Evolutionary conservation across 169 alveolate species (phyloP).

Genomic region (Condylostoma magnum): DNA sequence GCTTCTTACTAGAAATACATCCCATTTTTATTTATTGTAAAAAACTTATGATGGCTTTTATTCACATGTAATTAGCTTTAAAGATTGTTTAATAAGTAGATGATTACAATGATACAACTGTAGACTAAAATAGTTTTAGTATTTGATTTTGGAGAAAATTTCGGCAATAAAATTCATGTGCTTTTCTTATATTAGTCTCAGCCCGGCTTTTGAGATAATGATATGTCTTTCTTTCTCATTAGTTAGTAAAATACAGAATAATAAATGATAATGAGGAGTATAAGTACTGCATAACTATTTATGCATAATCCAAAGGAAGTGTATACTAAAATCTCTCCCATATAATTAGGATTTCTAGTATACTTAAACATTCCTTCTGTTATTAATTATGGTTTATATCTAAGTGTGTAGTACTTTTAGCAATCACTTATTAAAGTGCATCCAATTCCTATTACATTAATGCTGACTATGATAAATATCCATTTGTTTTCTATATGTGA

Average conservation of each 20-base stretch:
- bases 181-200: conserved; percentile 63
- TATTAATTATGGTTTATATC: conserved; percentile 26
- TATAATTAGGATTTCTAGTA: conserved; percentile 77
- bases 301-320: conserved; percentile 62
- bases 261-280: conserved; percentile 51
- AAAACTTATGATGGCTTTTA: no score
- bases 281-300: conserved; percentile 49
- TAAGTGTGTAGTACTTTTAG: conserved; percentile 31
- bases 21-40: no score
- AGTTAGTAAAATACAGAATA: conserved; percentile 47
- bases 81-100: no score
- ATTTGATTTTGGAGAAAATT: conserved; percentile 31
- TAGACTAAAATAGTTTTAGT: no score
- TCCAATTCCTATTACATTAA: conserved; percentile 33
- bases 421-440: conserved; percentile 33
- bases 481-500: conserved; percentile 38
- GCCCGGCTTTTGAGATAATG: conserved; percentile 67
- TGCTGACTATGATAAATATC: conserved; percentile 34
- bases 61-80: no score
- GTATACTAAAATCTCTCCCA: conserved; percentile 82
- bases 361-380: conserved; percentile 44
- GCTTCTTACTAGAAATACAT: no score
- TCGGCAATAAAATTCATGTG: conserved; percentile 32
- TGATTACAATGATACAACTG: no score
- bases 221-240: conserved; percentile 62